Base-by-base conservation (phyloP, 768 basidiomycete genomes). In the Boletus rubropictus region DNA sequence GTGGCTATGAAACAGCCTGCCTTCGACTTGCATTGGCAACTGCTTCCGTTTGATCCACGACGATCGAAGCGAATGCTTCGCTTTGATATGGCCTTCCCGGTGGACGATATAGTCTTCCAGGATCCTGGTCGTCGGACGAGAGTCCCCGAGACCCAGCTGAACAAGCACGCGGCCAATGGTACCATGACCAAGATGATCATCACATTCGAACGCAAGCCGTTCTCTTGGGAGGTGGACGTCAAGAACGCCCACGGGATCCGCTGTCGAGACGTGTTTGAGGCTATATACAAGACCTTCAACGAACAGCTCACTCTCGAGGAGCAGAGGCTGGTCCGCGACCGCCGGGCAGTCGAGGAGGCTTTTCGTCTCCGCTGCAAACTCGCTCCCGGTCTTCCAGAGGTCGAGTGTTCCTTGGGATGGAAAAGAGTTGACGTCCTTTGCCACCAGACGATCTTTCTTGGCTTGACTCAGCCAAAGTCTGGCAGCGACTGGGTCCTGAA, bases 261-360 rank as follows among this genome's bases (percentile, higher is more conserved):
- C 12, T 76, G 79, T 54, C 69, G 76, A 20, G 82, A 85, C 42
- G 72, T 86, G 28, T 81, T 83, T 57, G 61, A 73, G 44, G 76
- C 73, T 9, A 81, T 86, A 22, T 74, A 78, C 56, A 70, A 75
- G 35, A 63, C 71, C 5, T 79, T 75, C 50, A 61, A 72, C 39
- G 61, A 66, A 31, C 69, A 67, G 7, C 64, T 84, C 58, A 73
- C 74, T 1, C 54, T 56, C 20, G 66, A 71, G 28, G 80, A 84
- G 27, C 69, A 66, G 46, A 54, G 69, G 48, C 64, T 66, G 20
- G 55, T 65, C 47, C 48, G 46, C 35, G 44, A 57, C 34, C 58
- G 58, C 25, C 54, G 55, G 6, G 63, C 55, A 33, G 77, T 74
- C 55, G 62, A 67, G 21, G 64, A 53, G 1, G 70, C 73, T 0